Percentiles rank a stretch among this genome's conserved stretches.
These are phyloP conservation scores for Fennellomyces sp. DNA, from an alignment of 371 early-diverging fungal genomes.

Conservation along the genomic window DNA sequence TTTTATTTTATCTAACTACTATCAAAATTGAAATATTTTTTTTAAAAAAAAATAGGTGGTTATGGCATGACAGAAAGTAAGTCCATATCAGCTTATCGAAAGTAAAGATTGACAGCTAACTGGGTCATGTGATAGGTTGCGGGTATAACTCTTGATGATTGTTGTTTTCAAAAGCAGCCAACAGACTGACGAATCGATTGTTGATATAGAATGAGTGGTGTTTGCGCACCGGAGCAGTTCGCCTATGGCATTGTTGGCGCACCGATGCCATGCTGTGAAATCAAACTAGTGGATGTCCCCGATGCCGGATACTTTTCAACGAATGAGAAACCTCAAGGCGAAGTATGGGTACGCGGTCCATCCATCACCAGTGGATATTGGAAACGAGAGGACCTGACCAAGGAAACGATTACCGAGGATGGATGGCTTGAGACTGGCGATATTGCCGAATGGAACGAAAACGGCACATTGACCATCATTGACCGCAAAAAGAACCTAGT, in stretches of 20 bases:
- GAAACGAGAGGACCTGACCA: conserved; percentile 68
- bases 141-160: not conserved
- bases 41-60: conserved; percentile 41
- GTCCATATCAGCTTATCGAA: too few relatives aligned
- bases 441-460: conserved; percentile 68
- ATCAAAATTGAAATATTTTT: not conserved
- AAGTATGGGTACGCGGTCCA: conserved; percentile 85
- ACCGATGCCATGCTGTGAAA: conserved; percentile 81
- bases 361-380: conserved; percentile 71
- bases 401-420: conserved; percentile 73
- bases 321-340: conserved; percentile 77
- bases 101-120: too few relatives aligned
- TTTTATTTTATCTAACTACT: not conserved
- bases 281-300: conserved; percentile 90
- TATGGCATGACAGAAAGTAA: conserved; percentile 58
- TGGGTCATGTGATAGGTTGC: conserved; percentile 15
- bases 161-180: not conserved
- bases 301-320: conserved; percentile 76
- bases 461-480: conserved; percentile 72
- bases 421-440: conserved; percentile 95
- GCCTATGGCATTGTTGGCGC: conserved; percentile 76
- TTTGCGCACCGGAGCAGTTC: conserved; percentile 66
- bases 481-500: conserved; percentile 86
- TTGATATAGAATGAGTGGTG: conserved; percentile 26
- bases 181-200: not conserved